phyloP scores from a whole-genome alignment of 768 basidiomycete species.

The Tephrocybe rancida region DNA sequence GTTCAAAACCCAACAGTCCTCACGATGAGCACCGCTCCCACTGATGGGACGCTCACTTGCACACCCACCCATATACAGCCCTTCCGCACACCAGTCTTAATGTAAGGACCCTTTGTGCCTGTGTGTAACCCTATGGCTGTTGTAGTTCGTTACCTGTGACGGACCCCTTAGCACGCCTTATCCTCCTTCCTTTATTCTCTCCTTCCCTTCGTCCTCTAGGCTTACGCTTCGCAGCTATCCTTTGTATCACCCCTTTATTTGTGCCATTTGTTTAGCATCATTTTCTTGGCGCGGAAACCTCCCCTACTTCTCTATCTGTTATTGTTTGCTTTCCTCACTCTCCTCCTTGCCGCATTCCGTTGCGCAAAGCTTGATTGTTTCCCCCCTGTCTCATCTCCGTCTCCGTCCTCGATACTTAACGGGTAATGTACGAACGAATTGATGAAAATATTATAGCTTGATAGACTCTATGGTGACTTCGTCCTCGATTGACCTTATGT shows the following conservation, averaged over 20 bases:
- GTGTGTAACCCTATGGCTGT: not conserved
- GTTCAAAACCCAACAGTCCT: slow-evolving; percentile 70
- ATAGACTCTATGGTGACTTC: not conserved
- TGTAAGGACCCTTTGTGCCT: not conserved
- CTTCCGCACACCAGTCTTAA: not conserved
- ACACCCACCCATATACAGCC: not conserved
- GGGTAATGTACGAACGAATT: slow-evolving; percentile 32
- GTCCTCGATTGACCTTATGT: not conserved
- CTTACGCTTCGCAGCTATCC: not conserved
- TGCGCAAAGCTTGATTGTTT: not conserved
- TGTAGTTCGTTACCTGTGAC: slow-evolving; percentile 1
- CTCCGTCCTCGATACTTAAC: slow-evolving; percentile 16
- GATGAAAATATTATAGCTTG: slow-evolving; percentile 19
- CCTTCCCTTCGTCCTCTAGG: not conserved
- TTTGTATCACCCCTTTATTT: not conserved
- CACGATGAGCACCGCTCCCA: not conserved
- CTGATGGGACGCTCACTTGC: not conserved
- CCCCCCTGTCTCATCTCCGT: not conserved
- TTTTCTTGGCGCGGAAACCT: slow-evolving; percentile 7
- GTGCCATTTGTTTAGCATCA: not conserved
- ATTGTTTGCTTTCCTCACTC: not conserved
- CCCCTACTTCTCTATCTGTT: not conserved
- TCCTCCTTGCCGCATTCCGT: not conserved
- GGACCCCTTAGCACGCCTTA: not conserved
- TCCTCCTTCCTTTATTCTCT: not conserved